These are phyloP conservation scores for Coemansia sp. DNA, from an alignment of 371 early-diverging fungal species.

Conservation along the genomic window DNA sequence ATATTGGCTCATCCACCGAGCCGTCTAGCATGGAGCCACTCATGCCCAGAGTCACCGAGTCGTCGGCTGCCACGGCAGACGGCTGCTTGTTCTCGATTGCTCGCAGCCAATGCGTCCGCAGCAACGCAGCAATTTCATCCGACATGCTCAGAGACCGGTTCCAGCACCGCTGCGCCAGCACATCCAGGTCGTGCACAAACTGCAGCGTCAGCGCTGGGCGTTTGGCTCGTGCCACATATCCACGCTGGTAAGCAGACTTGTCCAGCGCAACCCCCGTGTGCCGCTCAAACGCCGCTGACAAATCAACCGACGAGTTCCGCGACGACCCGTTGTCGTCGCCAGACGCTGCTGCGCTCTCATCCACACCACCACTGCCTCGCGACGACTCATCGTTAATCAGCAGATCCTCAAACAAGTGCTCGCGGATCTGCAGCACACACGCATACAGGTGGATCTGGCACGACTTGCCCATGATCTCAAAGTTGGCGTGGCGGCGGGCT, in stretches of 20 bases:
- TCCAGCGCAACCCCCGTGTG: slow-evolving; percentile 29
- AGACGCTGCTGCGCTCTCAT: not conserved
- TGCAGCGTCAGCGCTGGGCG: slow-evolving; percentile 23
- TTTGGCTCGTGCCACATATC: slow-evolving; percentile 35
- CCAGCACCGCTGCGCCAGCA: slow-evolving; percentile 39
- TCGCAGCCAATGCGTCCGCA: slow-evolving; percentile 42
- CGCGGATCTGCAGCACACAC: slow-evolving; percentile 45
- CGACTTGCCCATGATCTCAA: slow-evolving; percentile 44
- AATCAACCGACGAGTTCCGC: slow-evolving; percentile 24
- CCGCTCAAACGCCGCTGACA: slow-evolving; percentile 28
- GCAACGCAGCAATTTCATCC: slow-evolving; percentile 36
- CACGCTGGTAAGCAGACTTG: slow-evolving; percentile 30
- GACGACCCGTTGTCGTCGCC: slow-evolving; percentile 10
- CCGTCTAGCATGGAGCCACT: not conserved
- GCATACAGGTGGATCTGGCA: slow-evolving; percentile 46
- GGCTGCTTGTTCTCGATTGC: slow-evolving; percentile 6
- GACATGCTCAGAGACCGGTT: slow-evolving; percentile 29
- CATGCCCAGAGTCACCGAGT: slow-evolving; percentile 4
- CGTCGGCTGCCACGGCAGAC: not conserved
- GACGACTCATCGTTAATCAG: slow-evolving; percentile 15
- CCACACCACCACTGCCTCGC: not conserved
- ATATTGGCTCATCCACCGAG: not conserved
- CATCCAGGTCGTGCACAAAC: slow-evolving; percentile 32
- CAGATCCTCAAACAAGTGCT: slow-evolving; percentile 48
- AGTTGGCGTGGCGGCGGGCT: slow-evolving; percentile 43